Base-by-base conservation (phyloP, 2,329 filamentous ascomycete genomes). In the Alternaria tenuissima region DNA sequence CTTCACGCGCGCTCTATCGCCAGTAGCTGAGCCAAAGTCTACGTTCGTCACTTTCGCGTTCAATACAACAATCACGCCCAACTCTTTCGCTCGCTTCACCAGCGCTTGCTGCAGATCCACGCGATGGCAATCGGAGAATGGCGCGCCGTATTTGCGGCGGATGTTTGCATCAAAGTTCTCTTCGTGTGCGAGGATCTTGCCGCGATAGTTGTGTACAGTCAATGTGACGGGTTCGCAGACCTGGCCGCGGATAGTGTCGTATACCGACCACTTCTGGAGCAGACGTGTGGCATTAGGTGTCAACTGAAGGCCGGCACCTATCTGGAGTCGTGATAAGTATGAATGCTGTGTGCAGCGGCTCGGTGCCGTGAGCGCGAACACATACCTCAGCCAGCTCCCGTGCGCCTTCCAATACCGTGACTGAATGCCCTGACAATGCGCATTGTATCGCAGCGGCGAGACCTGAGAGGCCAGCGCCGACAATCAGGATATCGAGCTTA, bases 111-210 rank as follows among this genome's bases (percentile, higher is more conserved):
- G 87, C 18, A 89, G 76, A 68, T 90, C 88, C 3, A 86, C 86
- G 2, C 88, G 84, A 71, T 90, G 88, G n/a, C 88, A 72, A 53
- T 88, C 85, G 39, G 84, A 76, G 64, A 88, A 89, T 0, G 87
- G 87, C 0, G 85, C 83, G 12, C 78, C 78, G 65, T 89, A 89
- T 61, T 84, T 85, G 3, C 73, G 70, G 7, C 82, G 80, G 57
- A 88, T 87, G 22, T 85, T 84, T 22, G 79, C 71, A 60, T 85
- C 74, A 59, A 88, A 89, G n/a, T 80, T 66, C 1, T 81, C 75
- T 34, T 88, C 84, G 12, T 82, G 75, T 0, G 84, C 84, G 1
- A 88, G 75, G 0, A 83, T 47, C 56, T 79, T 78, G 20, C 76
- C 73, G 16, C 85, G 83, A 70, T 86, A 89, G 20, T 85, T 79